Evolutionary conservation across 257 asterid species (phyloP).

Genomic region (Primulina tabacum): DNA sequence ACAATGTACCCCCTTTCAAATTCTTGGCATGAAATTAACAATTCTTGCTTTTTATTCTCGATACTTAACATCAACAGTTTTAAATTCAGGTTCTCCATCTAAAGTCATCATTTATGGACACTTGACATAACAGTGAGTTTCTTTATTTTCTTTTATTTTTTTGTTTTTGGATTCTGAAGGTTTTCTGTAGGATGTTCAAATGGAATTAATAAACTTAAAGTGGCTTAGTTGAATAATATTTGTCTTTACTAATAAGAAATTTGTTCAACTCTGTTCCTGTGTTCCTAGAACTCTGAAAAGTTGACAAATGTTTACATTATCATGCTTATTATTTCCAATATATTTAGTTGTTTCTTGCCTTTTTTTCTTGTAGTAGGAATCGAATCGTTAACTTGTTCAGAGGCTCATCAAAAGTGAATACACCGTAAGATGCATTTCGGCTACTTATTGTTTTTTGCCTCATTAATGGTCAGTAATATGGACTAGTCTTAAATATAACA

Average conservation of each 20-base stretch:
- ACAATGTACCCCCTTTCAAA: not conserved
- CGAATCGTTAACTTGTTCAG: constrained; percentile 50
- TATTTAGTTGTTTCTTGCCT: constrained; percentile 11
- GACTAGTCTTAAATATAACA: constrained; percentile 10
- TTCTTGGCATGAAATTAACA: not conserved
- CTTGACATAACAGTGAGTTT: not conserved
- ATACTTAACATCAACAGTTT: constrained; percentile 2
- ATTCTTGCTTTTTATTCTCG: constrained; percentile 8
- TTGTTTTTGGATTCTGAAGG: not conserved
- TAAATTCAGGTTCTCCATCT: not conserved
- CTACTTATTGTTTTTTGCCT: not conserved
- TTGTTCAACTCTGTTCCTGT: not conserved
- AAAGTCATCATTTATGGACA: not conserved
- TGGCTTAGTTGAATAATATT: constrained; percentile 5
- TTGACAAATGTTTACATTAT: not conserved
- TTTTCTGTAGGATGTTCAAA: not conserved
- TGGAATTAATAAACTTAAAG: not conserved
- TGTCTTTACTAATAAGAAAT: not conserved
- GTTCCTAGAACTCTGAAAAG: not conserved
- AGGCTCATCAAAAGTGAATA: constrained; percentile 51
- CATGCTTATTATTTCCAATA: constrained; percentile 10
- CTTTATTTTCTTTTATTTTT: too few relatives aligned
- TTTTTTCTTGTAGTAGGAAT: constrained; percentile 43
- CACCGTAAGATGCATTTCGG: constrained; percentile 48
- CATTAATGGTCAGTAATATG: not conserved